phyloP scores from a whole-genome alignment of 768 basidiomycete genomes.

The Suillus alpinus region DNA sequence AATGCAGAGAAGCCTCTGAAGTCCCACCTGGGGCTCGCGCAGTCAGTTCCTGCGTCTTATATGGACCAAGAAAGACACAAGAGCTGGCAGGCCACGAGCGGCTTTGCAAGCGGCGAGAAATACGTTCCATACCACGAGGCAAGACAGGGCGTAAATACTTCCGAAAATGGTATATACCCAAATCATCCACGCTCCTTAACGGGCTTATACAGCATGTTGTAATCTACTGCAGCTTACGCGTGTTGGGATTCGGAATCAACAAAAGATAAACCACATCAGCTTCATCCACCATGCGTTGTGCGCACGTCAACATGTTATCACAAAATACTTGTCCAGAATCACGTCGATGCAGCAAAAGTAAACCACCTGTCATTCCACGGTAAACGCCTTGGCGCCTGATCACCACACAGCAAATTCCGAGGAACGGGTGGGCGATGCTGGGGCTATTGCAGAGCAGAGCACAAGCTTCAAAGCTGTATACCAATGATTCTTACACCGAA shows the following conservation, averaged over 20 bases:
- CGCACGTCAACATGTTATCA: not conserved
- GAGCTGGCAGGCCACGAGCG: conserved; percentile 5
- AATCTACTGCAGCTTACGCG: not conserved
- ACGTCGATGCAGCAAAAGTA: not conserved
- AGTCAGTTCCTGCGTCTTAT: conserved; percentile 20
- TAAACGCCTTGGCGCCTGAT: not conserved
- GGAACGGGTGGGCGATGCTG: not conserved
- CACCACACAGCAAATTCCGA: not conserved
- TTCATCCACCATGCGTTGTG: not conserved
- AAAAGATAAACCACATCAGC: not conserved
- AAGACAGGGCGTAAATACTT: not conserved
- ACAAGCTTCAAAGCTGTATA: not conserved
- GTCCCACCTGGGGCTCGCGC: conserved; percentile 25
- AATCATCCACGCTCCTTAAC: not conserved
- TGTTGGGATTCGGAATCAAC: not conserved
- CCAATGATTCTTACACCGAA: not conserved
- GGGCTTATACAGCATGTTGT: not conserved
- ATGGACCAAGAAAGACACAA: conserved; percentile 13
- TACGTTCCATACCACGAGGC: conserved; percentile 2
- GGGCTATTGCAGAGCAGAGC: not conserved
- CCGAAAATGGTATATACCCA: not conserved
- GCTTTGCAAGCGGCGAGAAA: not conserved
- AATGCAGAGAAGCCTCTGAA: conserved; percentile 11
- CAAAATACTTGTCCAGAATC: not conserved
- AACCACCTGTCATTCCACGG: not conserved